Evolutionary conservation across 331 rosid species (phyloP).

Genomic region (Cucumis variabilis): DNA sequence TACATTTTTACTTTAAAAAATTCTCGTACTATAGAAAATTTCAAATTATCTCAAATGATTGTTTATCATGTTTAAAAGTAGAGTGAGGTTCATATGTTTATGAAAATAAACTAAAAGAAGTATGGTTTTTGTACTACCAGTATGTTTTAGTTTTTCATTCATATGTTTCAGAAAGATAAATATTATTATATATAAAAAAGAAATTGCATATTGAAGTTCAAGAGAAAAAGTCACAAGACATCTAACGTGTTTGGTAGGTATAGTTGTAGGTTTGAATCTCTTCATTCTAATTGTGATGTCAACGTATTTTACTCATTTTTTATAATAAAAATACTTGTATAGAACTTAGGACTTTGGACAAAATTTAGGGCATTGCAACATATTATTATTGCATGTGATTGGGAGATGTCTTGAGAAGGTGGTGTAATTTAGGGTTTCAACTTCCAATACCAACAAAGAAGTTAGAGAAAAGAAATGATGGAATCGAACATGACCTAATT

Average conservation of each 20-base stretch:
- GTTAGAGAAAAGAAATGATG: background rate
- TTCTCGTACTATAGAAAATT: too few relatives aligned
- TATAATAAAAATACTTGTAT: background rate
- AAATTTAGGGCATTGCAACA: background rate
- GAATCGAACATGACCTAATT: slow-evolving; percentile 24
- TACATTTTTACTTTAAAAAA: too few relatives aligned
- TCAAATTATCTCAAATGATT: too few relatives aligned
- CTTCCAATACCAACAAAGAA: background rate
- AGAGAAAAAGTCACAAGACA: too few relatives aligned
- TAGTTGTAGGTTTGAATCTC: background rate
- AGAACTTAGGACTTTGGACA: background rate
- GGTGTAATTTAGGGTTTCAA: background rate
- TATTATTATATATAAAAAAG: too few relatives aligned
- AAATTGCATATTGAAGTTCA: too few relatives aligned
- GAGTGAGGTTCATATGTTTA: background rate
- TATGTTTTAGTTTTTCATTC: too few relatives aligned
- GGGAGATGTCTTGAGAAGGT: background rate
- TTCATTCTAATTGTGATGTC: background rate
- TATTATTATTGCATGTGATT: background rate
- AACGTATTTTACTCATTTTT: background rate
- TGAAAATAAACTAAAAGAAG: background rate
- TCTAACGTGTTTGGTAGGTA: background rate
- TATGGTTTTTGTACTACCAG: too few relatives aligned
- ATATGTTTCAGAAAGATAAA: too few relatives aligned
- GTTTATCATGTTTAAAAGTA: too few relatives aligned